Conservation (phyloP, 495 filamentous ascomycete species). For the Aspergillus mulundensis region DNA sequence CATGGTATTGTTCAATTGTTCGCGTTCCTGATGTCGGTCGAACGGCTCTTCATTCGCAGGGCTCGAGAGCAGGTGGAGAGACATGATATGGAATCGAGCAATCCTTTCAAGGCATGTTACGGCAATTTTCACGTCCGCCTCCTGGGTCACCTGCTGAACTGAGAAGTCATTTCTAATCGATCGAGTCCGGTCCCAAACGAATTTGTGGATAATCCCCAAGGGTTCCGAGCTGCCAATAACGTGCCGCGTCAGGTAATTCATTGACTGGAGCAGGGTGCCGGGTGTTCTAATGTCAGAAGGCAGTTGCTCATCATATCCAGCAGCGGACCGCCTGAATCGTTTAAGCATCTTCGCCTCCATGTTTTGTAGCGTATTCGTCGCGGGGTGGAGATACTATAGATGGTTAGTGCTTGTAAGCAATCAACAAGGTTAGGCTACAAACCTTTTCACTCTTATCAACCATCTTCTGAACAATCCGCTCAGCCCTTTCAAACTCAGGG, state of each 20-base stretch:
- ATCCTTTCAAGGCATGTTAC: slow-evolving; percentile 86
- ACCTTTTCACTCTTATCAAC: slow-evolving; percentile 61
- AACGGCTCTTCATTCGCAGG: slow-evolving; percentile 67
- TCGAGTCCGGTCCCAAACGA: slow-evolving; percentile 90
- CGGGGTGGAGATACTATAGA: slow-evolving; percentile 35
- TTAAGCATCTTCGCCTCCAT: slow-evolving; percentile 71
- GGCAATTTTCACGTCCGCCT: slow-evolving; percentile 59
- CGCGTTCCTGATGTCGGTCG: slow-evolving; percentile 81
- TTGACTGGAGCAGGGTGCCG: slow-evolving; percentile 63
- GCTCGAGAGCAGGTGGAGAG: slow-evolving; percentile 76
- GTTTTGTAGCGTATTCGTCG: slow-evolving; percentile 32
- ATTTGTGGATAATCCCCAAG: slow-evolving; percentile 71
- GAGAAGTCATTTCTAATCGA: slow-evolving; percentile 93
- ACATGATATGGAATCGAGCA: slow-evolving; percentile 84
- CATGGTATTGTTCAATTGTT: slow-evolving; percentile 85
- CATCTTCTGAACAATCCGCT: slow-evolving; percentile 67
- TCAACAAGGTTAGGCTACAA: neutral
- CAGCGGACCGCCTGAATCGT: slow-evolving; percentile 82
- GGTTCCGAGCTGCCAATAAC: slow-evolving; percentile 61
- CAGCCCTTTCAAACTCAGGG: slow-evolving; percentile 79
- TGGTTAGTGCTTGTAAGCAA: slow-evolving; percentile 2
- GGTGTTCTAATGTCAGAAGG: slow-evolving; percentile 90
- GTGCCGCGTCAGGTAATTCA: slow-evolving; percentile 77
- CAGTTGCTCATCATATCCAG: slow-evolving; percentile 85
- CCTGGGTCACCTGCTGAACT: slow-evolving; percentile 71